Conservation (phyloP, 441 rosid species). For the Adansonia rubrostipa region DNA sequence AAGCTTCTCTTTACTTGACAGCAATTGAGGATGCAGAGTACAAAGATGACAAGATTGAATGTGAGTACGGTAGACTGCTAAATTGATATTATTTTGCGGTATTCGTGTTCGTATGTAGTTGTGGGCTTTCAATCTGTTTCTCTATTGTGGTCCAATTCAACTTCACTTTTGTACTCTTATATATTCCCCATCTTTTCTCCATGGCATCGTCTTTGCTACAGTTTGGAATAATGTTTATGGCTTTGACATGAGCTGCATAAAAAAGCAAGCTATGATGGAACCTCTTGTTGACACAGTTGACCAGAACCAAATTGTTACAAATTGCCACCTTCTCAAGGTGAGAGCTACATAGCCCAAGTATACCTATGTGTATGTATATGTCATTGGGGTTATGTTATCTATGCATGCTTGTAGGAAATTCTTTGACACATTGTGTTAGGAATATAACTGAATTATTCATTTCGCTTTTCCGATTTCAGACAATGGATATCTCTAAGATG, state of each 20-base stretch:
- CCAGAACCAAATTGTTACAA: conserved; percentile 88
- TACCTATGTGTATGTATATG: background rate
- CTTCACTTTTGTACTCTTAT: conserved; percentile 17
- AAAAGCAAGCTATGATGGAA: conserved; percentile 93
- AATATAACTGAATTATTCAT: background rate
- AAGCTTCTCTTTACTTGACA: conserved; percentile 86
- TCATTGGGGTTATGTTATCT: background rate
- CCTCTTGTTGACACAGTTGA: conserved; percentile 97
- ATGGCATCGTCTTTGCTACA: conserved; percentile 23
- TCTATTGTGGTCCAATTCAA: background rate
- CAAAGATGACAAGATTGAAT: conserved; percentile 95
- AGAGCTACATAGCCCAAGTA: conserved; percentile 8
- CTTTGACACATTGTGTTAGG: background rate
- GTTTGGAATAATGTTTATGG: conserved; percentile 97
- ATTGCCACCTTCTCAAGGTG: conserved; percentile 83
- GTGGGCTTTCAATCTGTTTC: conserved; percentile 12
- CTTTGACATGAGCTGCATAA: conserved; percentile 98
- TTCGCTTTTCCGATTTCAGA: conserved; percentile 45
- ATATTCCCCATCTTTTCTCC: conserved; percentile 27
- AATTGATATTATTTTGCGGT: conserved; percentile 17
- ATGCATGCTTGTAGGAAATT: background rate
- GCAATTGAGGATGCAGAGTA: conserved; percentile 98
- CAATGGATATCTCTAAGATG: conserved; percentile 97
- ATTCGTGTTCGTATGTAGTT: conserved; percentile 19
- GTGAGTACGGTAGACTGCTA: conserved; percentile 47